Conservation (phyloP, 139 green algal species). For the Chlorella sp. region DNA sequence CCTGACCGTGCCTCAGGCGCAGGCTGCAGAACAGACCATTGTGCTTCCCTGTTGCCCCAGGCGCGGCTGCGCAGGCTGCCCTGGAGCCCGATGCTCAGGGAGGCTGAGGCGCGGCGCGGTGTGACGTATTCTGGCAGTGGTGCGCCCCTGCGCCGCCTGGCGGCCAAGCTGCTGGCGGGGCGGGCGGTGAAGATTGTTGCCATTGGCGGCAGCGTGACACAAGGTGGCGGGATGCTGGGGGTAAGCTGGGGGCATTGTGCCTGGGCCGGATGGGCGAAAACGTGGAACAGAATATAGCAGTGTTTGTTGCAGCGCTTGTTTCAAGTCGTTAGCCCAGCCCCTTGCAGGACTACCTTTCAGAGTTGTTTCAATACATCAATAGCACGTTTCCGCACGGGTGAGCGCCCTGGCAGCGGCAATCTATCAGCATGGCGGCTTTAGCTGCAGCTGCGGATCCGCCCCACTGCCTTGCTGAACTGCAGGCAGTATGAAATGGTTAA, state of each 20-base stretch:
- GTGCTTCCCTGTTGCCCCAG: too few species aligned
- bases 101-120: neutral
- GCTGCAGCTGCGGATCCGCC: neutral
- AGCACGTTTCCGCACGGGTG: neutral
- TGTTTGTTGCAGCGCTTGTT: too few species aligned
- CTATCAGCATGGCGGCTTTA: neutral
- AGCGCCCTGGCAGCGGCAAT: neutral
- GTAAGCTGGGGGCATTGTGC: too few species aligned
- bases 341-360: too few species aligned
- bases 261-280: too few species aligned
- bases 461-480: neutral
- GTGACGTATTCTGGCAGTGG: neutral
- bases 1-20: too few species aligned
- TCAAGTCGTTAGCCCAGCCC: too few species aligned
- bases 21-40: too few species aligned
- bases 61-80: neutral
- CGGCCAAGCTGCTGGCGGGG: constrained; percentile 10
- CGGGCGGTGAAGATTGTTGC: neutral
- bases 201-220: neutral
- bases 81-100: neutral
- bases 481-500: neutral
- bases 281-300: too few species aligned
- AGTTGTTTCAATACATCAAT: neutral
- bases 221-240: neutral
- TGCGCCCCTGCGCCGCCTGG: neutral